These are phyloP conservation scores for Backusella macrospora DNA, from an alignment of 192 early-diverging fungal species.

Conservation along the genomic window DNA sequence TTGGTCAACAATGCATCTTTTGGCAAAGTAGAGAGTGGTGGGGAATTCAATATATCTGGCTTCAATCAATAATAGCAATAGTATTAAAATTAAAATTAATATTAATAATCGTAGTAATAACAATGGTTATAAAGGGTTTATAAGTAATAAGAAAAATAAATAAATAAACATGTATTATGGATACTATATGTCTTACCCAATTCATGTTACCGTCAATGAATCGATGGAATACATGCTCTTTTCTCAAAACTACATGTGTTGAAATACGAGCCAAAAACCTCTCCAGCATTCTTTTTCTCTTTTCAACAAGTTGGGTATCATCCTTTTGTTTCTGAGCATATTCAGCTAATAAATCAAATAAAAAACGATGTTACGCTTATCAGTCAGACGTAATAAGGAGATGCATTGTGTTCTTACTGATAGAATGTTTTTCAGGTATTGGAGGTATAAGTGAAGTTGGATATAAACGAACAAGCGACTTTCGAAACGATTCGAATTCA, in stretches of 20 bases:
- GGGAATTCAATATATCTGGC: slow-evolving; percentile 69
- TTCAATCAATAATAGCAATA: slow-evolving; percentile 8
- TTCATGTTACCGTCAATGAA: slow-evolving; percentile 80
- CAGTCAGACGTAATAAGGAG: background rate
- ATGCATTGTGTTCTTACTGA: slow-evolving; percentile 54
- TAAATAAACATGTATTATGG: background rate
- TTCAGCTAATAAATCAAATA: slow-evolving; percentile 41
- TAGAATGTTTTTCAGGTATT: slow-evolving; percentile 94
- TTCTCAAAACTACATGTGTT: slow-evolving; percentile 80
- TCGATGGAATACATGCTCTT: slow-evolving; percentile 86
- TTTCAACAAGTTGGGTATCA: slow-evolving; percentile 83
- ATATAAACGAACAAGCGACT: slow-evolving; percentile 72
- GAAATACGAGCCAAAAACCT: slow-evolving; percentile 88
- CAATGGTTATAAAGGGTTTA: no score
- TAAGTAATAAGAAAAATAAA: no score
- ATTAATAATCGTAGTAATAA: no score
- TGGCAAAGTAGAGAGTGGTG: slow-evolving; percentile 64
- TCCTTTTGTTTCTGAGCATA: slow-evolving; percentile 81
- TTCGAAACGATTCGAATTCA: slow-evolving; percentile 91
- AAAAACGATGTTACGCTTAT: background rate
- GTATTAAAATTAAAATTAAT: no score
- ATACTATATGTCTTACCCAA: slow-evolving; percentile 51
- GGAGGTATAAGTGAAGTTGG: slow-evolving; percentile 88
- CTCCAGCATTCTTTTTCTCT: slow-evolving; percentile 88
- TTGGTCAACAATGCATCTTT: slow-evolving; percentile 56